A percentile compares a stretch with the other conserved stretches of the same genome.
Evolutionary conservation across 2,329 filamentous ascomycete species (phyloP).

Genomic region (Didymella segeticola): DNA sequence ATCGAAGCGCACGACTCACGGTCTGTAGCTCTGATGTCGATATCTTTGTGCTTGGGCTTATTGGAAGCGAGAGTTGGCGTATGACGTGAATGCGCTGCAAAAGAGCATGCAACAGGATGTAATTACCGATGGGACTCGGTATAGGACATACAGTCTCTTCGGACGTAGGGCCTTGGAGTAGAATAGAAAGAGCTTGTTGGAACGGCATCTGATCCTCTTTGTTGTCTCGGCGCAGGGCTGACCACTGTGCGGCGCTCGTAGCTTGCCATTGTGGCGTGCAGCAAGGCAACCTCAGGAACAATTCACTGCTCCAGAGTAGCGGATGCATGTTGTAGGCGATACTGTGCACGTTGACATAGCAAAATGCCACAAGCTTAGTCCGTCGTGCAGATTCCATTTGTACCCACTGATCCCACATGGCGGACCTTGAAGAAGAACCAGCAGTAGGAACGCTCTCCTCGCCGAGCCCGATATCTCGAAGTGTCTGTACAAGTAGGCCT

Average conservation of each 20-base stretch:
- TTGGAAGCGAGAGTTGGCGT: constrained; percentile 34
- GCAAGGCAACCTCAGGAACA: constrained; percentile 37
- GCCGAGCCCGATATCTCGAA: constrained; percentile 38
- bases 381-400: constrained; percentile 37
- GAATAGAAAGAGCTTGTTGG: constrained; percentile 35
- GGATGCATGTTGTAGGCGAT: constrained; percentile 43
- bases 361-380: constrained; percentile 42
- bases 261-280: constrained; percentile 38
- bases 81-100: constrained; percentile 40
- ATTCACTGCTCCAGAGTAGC: constrained; percentile 37
- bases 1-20: constrained; percentile 37
- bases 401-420: constrained; percentile 41
- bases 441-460: constrained; percentile 22
- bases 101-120: constrained; percentile 40
- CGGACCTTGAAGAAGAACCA: constrained; percentile 27
- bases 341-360: constrained; percentile 43
- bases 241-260: constrained; percentile 36
- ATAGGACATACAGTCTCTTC: constrained; percentile 32
- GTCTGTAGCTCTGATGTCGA: constrained; percentile 31
- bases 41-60: constrained; percentile 26
- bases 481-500: constrained; percentile 33
- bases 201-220: constrained; percentile 37
- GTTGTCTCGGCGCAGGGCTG: constrained; percentile 29
- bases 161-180: constrained; percentile 28
- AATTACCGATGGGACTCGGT: constrained; percentile 42